These are phyloP conservation scores for Penicillium maclennaniae DNA, from an alignment of 495 filamentous ascomycete species.

Conservation along the genomic window DNA sequence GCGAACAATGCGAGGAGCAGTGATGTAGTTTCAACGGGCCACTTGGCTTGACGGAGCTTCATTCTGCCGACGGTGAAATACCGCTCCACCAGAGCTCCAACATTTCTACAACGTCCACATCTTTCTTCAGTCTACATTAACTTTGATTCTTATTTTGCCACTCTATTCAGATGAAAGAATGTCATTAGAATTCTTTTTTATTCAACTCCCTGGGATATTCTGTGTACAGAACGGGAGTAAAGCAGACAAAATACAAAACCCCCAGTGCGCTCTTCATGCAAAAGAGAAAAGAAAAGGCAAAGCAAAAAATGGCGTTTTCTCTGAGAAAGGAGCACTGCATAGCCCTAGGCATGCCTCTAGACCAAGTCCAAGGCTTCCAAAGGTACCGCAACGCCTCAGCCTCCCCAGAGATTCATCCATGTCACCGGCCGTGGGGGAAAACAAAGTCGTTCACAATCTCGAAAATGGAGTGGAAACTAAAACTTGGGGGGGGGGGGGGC, in stretches of 20 bases:
- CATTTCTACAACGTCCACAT: not conserved
- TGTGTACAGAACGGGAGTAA: conserved; percentile 31
- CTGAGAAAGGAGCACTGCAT: not conserved
- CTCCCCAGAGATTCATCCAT: conserved; percentile 10
- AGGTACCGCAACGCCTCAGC: not conserved
- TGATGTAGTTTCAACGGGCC: conserved; percentile 35
- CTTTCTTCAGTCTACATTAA: not conserved
- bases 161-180: conserved; percentile 2
- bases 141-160: no score
- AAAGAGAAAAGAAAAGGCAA: conserved; percentile 22
- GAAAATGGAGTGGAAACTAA: conserved; percentile 14
- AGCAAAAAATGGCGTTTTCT: conserved; percentile 2
- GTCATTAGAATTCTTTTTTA: conserved; percentile 26
- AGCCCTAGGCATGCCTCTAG: not conserved
- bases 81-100: not conserved
- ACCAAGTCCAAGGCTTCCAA: not conserved
- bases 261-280: conserved; percentile 35
- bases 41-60: conserved; percentile 45
- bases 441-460: conserved; percentile 25
- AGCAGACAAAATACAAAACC: conserved; percentile 24
- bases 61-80: conserved; percentile 37
- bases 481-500: conserved; percentile 18
- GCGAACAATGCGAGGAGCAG: conserved; percentile 5
- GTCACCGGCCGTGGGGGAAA: conserved; percentile 21
- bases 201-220: conserved; percentile 17